Evolutionary conservation across 140 eudicot species (phyloP), one percentile per base, ranked within the genome.

Genomic region (Flaveria floridana): DNA sequence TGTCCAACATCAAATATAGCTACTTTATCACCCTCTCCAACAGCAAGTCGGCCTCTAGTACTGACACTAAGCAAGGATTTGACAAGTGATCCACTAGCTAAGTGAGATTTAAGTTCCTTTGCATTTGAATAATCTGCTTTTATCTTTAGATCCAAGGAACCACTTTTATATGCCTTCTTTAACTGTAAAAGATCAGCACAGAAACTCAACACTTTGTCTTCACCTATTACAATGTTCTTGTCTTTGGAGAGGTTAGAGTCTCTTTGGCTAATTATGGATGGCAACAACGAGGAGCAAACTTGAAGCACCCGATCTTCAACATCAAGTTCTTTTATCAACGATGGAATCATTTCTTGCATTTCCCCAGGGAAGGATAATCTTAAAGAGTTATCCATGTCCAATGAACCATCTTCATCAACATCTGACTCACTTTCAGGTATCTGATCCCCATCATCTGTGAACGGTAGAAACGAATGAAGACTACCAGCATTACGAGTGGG

Each of bases 1-100:
- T 91, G 97, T 7, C 99, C 99, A 71, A 94, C 97, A 84, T 94
- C 99, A 82, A 91, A 90, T 59, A 94, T 94, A 63, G 99, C 96
- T 7, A 94, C 99, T 80, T 91, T 94, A 68, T 94, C 99, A 39
- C 99, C 99, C 82, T 94, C 99, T 42, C 99, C 99, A 57, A 91
- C 99, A 82, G 99, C 99, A 65, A 94, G 92, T 19, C 97, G 87
- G 19, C 97, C 99, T 73, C 97, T 87, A 69, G 84, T 82, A 74
- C 96, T 91, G 74, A 91, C 99, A 82, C 95, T 94, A 63, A 94
- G 96, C 68, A 94, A 83, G 18, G 97, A 94, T 81, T 94, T 94
- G 55, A 94, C 84, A 37, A 94, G 92, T 39, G 99, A 94, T 39
- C 99, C 99, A 82, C 95, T 91, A 30, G 97, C 86, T 75, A 94